These are phyloP conservation scores for Raffaelea albimanens DNA, from an alignment of 2,329 filamentous ascomycete species.

Conservation along the genomic window DNA sequence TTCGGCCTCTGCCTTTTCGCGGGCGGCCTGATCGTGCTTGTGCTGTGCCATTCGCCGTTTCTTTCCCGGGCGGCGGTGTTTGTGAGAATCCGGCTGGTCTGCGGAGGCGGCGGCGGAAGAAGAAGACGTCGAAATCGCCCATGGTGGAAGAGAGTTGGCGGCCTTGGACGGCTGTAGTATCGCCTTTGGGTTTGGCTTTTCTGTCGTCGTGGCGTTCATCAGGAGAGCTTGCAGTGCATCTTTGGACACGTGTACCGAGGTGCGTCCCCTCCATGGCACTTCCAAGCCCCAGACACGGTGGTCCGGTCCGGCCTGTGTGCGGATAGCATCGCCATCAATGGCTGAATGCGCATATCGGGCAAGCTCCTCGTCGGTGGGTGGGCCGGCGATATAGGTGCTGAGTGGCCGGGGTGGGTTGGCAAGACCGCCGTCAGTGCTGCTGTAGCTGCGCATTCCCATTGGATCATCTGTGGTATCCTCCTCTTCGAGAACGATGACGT, in stretches of 20 bases:
- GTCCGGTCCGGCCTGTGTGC: conserved; percentile 25
- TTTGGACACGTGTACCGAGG: conserved; percentile 27
- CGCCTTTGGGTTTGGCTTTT: neutral
- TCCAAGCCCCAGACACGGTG: conserved; percentile 47
- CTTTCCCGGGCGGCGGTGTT: conserved; percentile 44
- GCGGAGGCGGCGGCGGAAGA: neutral
- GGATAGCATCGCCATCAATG: conserved; percentile 41
- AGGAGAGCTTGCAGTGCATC: conserved; percentile 10
- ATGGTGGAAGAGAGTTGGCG: conserved; percentile 7
- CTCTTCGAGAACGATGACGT: conserved; percentile 32
- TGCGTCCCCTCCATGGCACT: conserved; percentile 47
- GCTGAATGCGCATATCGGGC: conserved; percentile 35
- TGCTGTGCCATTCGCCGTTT: conserved; percentile 45
- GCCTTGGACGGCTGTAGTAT: neutral
- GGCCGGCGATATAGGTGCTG: conserved; percentile 38
- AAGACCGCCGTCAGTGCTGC: conserved; percentile 26
- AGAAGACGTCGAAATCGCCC: neutral
- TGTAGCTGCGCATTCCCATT: too few relatives aligned
- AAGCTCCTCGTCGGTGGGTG: conserved; percentile 25
- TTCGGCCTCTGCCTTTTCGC: conserved; percentile 28
- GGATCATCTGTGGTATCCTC: conserved; percentile 24
- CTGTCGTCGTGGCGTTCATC: conserved; percentile 1
- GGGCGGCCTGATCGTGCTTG: conserved; percentile 31
- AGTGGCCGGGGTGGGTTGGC: conserved; percentile 29
- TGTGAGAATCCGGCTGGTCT: conserved; percentile 1